A percentile compares a stretch with the other conserved stretches of the same genome.
Evolutionary conservation across 148 eudicot genomes (phyloP).

Genomic region (Amaranthus cruentus): DNA sequence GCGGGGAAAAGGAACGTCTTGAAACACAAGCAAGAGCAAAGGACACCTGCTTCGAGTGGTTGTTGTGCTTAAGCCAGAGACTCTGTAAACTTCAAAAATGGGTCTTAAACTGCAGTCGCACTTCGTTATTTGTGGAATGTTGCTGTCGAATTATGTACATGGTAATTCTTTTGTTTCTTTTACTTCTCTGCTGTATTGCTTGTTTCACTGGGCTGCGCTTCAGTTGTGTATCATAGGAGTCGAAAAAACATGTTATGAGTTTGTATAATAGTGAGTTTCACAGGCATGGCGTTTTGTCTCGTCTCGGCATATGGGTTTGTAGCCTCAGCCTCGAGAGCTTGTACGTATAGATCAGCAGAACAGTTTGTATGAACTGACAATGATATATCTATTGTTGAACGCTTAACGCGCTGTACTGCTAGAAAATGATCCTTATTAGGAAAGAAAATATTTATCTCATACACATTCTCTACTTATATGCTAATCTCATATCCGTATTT

Average conservation of each 20-base stretch:
- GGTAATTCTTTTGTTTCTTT: slow-evolving; percentile 1
- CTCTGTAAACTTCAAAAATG: neutral
- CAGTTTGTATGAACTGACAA: slow-evolving; percentile 1
- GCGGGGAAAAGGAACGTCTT: slow-evolving; percentile 66
- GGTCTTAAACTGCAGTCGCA: neutral
- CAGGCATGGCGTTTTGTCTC: slow-evolving; percentile 9
- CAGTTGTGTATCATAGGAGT: slow-evolving; percentile 8
- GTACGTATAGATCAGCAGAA: slow-evolving; percentile 11
- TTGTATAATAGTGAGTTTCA: slow-evolving; percentile 11
- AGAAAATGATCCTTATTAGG: too few species aligned
- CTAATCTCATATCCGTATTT: too few species aligned
- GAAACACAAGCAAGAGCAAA: slow-evolving; percentile 67
- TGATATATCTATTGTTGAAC: neutral
- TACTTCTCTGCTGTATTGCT: slow-evolving; percentile 5
- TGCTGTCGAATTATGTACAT: slow-evolving; percentile 21
- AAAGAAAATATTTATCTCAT: too few species aligned
- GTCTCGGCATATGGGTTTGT: neutral
- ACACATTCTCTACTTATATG: too few species aligned
- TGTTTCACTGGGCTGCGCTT: neutral
- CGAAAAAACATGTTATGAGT: slow-evolving; percentile 1
- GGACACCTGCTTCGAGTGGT: slow-evolving; percentile 32
- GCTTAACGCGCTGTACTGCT: neutral
- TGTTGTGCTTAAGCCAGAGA: slow-evolving; percentile 56
- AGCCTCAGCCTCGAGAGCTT: slow-evolving; percentile 9
- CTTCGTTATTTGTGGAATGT: neutral